Percentiles rank a stretch among this genome's conserved stretches.
Conservation (phyloP, 352 stramenopile species). For the Pythium oligandrum region DNA sequence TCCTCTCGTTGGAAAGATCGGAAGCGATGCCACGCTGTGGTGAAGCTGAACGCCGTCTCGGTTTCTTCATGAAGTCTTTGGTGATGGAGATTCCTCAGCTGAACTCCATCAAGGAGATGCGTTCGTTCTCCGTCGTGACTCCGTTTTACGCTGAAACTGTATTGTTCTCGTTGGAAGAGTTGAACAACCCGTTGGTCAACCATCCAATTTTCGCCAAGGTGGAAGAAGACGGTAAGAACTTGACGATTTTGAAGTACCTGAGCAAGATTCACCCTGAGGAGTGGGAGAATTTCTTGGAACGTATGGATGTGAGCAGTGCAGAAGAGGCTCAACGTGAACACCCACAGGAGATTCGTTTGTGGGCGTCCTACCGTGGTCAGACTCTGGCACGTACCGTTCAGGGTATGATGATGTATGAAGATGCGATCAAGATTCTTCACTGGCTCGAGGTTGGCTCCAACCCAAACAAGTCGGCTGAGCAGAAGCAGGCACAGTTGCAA, state of each 20-base stretch:
- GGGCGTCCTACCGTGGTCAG: conserved; percentile 78
- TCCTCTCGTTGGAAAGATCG: conserved; percentile 22
- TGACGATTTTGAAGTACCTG: conserved; percentile 84
- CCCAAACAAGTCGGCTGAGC: conserved; percentile 51
- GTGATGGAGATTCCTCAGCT: conserved; percentile 84
- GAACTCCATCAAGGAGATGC: conserved; percentile 79
- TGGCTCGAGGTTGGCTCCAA: conserved; percentile 81
- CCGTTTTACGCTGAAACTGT: conserved; percentile 83
- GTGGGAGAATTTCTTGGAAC: conserved; percentile 84
- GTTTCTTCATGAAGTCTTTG: conserved; percentile 86
- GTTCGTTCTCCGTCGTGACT: conserved; percentile 80
- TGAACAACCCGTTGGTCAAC: conserved; percentile 82
- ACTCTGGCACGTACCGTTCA: conserved; percentile 76
- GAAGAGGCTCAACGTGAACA: conserved; percentile 71
- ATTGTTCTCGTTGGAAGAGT: conserved; percentile 69
- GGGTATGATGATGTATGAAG: conserved; percentile 86
- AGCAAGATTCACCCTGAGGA: conserved; percentile 82
- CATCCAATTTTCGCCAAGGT: conserved; percentile 83
- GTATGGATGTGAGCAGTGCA: conserved; percentile 64
- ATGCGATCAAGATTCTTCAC: conserved; percentile 84
- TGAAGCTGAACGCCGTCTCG: conserved; percentile 70
- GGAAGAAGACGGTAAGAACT: conserved; percentile 78
- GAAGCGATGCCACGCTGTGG: conserved; percentile 29
- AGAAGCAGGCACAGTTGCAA: conserved; percentile 76
- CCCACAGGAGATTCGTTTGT: conserved; percentile 72